Conservation (phyloP, 1,139 yeast species). For the Protomyces lactucae-debilis region DNA sequence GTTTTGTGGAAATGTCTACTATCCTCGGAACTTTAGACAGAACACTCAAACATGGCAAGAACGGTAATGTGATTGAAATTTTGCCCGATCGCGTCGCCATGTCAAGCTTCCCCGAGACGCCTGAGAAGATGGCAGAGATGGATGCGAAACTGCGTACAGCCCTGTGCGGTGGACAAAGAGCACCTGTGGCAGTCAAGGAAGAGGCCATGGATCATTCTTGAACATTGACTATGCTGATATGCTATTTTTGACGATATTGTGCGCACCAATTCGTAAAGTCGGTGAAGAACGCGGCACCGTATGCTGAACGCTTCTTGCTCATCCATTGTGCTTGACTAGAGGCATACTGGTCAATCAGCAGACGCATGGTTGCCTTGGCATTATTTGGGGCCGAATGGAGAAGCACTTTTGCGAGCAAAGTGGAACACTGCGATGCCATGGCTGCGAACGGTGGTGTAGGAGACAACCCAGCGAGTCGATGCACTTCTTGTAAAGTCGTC, state of each 20-base stretch:
- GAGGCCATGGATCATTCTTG: not conserved
- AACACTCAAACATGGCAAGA: not conserved
- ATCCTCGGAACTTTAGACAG: slow-evolving; percentile 6
- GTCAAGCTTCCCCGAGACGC: not conserved
- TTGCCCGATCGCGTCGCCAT: not conserved
- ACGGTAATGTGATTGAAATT: slow-evolving; percentile 17
- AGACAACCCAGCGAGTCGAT: slow-evolving; percentile 45
- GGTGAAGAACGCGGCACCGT: slow-evolving; percentile 59
- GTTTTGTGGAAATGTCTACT: slow-evolving; percentile 14
- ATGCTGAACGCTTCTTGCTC: slow-evolving; percentile 44
- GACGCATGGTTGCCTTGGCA: slow-evolving; percentile 30
- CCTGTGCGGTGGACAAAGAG: not conserved
- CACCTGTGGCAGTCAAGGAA: not conserved
- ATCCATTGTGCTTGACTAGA: slow-evolving; percentile 61
- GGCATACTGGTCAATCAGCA: slow-evolving; percentile 54
- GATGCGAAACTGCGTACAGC: slow-evolving; percentile 8
- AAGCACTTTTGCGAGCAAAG: slow-evolving; percentile 59
- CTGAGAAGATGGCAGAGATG: slow-evolving; percentile 11
- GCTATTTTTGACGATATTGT: slow-evolving; percentile 11
- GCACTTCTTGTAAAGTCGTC: slow-evolving; percentile 38
- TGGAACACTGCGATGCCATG: slow-evolving; percentile 60
- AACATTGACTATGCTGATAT: not conserved
- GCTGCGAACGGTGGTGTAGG: slow-evolving; percentile 50
- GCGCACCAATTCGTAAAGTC: slow-evolving; percentile 72
- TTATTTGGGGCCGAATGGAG: slow-evolving; percentile 30